phyloP scores from a whole-genome alignment of 2,329 filamentous ascomycete genomes.

The Colletotrichum sp. region DNA sequence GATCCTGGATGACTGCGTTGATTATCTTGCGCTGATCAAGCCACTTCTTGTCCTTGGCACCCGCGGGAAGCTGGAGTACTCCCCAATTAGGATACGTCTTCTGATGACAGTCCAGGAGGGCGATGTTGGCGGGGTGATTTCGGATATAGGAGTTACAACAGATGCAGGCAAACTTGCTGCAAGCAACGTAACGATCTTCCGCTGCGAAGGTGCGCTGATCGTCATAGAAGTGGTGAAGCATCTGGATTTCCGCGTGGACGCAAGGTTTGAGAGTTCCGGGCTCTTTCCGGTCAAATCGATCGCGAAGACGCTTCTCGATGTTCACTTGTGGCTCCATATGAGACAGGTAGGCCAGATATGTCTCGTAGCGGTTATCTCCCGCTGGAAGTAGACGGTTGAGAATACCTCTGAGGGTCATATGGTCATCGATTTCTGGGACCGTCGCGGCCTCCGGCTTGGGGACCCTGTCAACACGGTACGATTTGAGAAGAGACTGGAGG shows the following conservation, averaged over 20 bases:
- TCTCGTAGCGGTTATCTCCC: conserved; percentile 5
- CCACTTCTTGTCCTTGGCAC: neutral
- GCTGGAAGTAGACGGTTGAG: conserved; percentile 33
- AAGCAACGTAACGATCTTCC: conserved; percentile 51
- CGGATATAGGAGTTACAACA: conserved; percentile 52
- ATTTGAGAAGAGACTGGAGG: conserved; percentile 29
- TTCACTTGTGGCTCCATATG: conserved; percentile 31
- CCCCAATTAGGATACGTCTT: conserved; percentile 49
- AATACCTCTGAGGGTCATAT: conserved; percentile 34
- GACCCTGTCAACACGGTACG: conserved; percentile 27
- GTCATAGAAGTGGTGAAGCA: conserved; percentile 50
- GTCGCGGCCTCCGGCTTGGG: conserved; percentile 5
- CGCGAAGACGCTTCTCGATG: conserved; percentile 27
- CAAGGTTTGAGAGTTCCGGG: conserved; percentile 25
- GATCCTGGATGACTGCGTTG: neutral
- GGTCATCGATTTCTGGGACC: conserved; percentile 29
- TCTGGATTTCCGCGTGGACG: conserved; percentile 52
- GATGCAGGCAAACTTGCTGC: conserved; percentile 57
- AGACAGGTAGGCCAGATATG: conserved; percentile 20
- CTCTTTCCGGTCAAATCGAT: conserved; percentile 26
- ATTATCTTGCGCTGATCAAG: neutral
- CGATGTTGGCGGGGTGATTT: conserved; percentile 38
- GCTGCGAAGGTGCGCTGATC: conserved; percentile 36
- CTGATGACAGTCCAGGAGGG: conserved; percentile 39
- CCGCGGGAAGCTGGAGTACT: neutral